These are phyloP conservation scores for Phlegmacium glaucopus DNA, from an alignment of 768 basidiomycete genomes.

Conservation along the genomic window DNA sequence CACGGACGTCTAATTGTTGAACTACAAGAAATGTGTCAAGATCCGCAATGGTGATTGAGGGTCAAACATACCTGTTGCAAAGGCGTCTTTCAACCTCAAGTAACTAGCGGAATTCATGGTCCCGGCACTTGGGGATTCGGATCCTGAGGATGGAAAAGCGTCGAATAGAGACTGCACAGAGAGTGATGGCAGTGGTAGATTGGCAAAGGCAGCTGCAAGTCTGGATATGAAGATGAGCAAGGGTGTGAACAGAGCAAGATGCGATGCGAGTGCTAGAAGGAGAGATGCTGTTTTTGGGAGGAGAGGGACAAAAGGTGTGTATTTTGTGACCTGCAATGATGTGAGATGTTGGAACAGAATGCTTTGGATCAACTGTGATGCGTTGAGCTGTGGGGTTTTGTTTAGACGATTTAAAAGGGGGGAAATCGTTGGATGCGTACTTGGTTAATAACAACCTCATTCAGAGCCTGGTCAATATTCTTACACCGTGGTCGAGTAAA, in stretches of 20 bases:
- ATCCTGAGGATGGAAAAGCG: no score
- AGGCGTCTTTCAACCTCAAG: slow-evolving; percentile 37
- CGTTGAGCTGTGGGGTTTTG: slow-evolving; percentile 38
- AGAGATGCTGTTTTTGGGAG: slow-evolving; percentile 23
- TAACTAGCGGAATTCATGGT: neutral
- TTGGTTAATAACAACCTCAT: slow-evolving; percentile 38
- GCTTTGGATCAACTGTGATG: slow-evolving; percentile 32
- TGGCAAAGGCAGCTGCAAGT: slow-evolving; percentile 17
- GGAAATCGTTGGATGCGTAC: slow-evolving; percentile 18
- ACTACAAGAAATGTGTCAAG: slow-evolving; percentile 30
- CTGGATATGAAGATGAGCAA: slow-evolving; percentile 14
- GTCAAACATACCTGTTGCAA: slow-evolving; percentile 32
- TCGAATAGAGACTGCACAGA: neutral
- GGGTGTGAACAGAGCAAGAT: slow-evolving; percentile 12
- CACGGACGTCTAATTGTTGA: slow-evolving; percentile 58
- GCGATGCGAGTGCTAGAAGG: slow-evolving; percentile 22
- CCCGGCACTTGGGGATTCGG: neutral
- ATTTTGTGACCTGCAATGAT: slow-evolving; percentile 7
- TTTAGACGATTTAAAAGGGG: neutral
- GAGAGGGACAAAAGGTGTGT: slow-evolving; percentile 9
- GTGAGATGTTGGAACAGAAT: slow-evolving; percentile 3
- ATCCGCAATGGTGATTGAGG: neutral
- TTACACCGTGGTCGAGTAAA: slow-evolving; percentile 28
- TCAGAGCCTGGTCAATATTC: slow-evolving; percentile 24
- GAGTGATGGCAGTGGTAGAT: slow-evolving; percentile 14